Evolutionary conservation across 2,329 filamentous ascomycete species (phyloP).

Genomic region (Scedosporium minutisporum): DNA sequence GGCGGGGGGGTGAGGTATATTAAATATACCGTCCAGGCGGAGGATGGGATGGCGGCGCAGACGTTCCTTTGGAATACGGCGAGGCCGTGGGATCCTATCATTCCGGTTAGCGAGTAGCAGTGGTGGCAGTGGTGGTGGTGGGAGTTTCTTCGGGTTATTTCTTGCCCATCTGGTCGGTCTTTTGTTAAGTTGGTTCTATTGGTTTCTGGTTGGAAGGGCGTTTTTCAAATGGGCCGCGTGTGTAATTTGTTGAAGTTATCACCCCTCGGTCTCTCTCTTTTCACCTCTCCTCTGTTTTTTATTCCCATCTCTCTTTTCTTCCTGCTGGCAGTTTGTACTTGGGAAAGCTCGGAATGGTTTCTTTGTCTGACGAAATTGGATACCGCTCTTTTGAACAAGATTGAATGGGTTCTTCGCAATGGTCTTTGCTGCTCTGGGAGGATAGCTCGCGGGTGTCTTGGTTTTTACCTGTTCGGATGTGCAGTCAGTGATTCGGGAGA

Average conservation of each 20-base stretch:
- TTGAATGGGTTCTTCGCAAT: not conserved
- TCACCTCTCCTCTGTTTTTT: not conserved
- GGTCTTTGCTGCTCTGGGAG: not conserved
- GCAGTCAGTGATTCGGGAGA: not conserved
- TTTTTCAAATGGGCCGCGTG: not conserved
- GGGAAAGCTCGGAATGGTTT: not conserved
- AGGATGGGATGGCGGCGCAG: conserved; percentile 13
- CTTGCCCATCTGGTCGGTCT: not conserved
- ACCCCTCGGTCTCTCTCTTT: not conserved
- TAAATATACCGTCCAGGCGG: conserved; percentile 4
- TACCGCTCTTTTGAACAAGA: not conserved
- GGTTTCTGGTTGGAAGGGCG: not conserved
- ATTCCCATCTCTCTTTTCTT: not conserved
- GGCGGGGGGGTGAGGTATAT: too few species aligned
- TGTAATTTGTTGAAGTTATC: not conserved
- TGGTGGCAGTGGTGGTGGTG: not conserved
- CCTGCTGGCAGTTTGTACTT: not conserved
- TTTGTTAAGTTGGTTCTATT: not conserved
- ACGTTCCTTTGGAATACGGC: conserved; percentile 32
- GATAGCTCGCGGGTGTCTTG: not conserved
- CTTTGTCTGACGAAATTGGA: not conserved
- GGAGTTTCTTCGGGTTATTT: not conserved
- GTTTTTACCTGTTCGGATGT: not conserved
- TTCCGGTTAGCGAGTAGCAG: conserved; percentile 20
- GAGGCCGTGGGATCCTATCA: conserved; percentile 32